Evolutionary conservation across 352 stramenopile species (phyloP).

Genomic region (Stramenopiles sp.): DNA sequence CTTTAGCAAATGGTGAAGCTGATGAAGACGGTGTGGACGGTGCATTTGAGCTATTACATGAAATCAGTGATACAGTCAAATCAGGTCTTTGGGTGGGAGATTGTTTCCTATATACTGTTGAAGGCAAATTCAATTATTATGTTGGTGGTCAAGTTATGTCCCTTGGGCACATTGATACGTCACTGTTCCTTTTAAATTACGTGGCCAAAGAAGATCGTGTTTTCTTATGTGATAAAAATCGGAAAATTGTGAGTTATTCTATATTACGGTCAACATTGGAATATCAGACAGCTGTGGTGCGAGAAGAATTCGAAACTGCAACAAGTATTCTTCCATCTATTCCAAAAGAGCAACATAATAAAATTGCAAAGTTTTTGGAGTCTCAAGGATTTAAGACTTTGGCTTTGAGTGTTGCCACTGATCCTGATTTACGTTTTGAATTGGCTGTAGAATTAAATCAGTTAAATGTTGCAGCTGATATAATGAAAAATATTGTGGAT

Average conservation of each 20-base stretch:
- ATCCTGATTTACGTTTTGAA: slow-evolving; percentile 84
- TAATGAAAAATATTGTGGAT: slow-evolving; percentile 19
- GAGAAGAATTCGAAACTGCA: slow-evolving; percentile 80
- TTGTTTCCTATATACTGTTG: slow-evolving; percentile 95
- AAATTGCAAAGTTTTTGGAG: slow-evolving; percentile 73
- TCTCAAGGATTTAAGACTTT: slow-evolving; percentile 94
- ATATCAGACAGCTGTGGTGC: slow-evolving; percentile 92
- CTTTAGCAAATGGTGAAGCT: slow-evolving; percentile 23
- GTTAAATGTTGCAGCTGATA: slow-evolving; percentile 56
- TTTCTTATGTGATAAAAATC: slow-evolving; percentile 88
- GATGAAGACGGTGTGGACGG: slow-evolving; percentile 74
- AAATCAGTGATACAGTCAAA: slow-evolving; percentile 72
- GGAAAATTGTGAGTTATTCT: slow-evolving; percentile 45
- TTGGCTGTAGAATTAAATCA: slow-evolving; percentile 78
- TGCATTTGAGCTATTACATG: slow-evolving; percentile 82
- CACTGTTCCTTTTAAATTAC: slow-evolving; percentile 86
- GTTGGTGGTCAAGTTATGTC: slow-evolving; percentile 97
- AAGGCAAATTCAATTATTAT: slow-evolving; percentile 82
- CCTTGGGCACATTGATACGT: slow-evolving; percentile 54
- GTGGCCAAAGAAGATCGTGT: slow-evolving; percentile 86
- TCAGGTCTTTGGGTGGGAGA: slow-evolving; percentile 93
- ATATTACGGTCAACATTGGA: slow-evolving; percentile 74
- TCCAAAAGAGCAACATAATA: slow-evolving; percentile 41
- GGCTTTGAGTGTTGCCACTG: slow-evolving; percentile 27
- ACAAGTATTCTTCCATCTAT: slow-evolving; percentile 82